A percentile compares a stretch with the other conserved stretches of the same genome.
Evolutionary conservation across 2,329 filamentous ascomycete genomes (phyloP).

Genomic region (Ramularia collo-cygni): DNA sequence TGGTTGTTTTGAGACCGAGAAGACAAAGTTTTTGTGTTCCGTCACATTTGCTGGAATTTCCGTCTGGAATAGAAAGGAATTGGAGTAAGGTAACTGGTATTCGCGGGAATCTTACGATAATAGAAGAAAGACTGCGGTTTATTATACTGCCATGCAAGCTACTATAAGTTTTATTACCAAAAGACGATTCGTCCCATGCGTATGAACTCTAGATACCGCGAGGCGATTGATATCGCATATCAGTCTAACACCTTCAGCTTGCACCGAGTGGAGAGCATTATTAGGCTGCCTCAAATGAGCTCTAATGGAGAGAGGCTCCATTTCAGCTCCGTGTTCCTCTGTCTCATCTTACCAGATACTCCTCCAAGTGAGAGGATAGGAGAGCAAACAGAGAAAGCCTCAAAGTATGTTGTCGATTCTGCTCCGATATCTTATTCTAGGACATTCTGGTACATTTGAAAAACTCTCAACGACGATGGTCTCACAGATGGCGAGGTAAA

Average conservation of each 20-base stretch:
- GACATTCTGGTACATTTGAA: no score
- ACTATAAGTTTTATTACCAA: neutral
- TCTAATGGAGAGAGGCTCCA: slow-evolving; percentile 5
- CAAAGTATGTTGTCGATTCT: no score
- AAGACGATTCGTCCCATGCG: neutral
- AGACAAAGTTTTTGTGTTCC: neutral
- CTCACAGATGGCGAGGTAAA: no score
- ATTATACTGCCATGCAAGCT: slow-evolving; percentile 5
- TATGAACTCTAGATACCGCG: neutral
- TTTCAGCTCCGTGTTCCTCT: slow-evolving; percentile 1
- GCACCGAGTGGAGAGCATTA: neutral
- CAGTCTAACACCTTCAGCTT: slow-evolving; percentile 6
- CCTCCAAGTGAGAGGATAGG: neutral
- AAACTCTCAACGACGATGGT: no score
- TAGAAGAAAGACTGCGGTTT: neutral
- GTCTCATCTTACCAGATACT: neutral
- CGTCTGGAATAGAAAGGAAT: neutral
- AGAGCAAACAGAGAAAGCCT: neutral
- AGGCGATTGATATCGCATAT: slow-evolving; percentile 5
- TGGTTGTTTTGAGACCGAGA: slow-evolving; percentile 5
- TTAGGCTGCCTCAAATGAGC: neutral
- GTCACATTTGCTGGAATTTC: slow-evolving; percentile 5
- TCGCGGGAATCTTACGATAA: neutral
- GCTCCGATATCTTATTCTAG: no score
- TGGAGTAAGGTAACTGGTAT: neutral